A percentile compares a stretch with the other conserved stretches of the same genome.
phyloP scores from a whole-genome alignment of 768 basidiomycete species.

The Clathrus columnatus region DNA sequence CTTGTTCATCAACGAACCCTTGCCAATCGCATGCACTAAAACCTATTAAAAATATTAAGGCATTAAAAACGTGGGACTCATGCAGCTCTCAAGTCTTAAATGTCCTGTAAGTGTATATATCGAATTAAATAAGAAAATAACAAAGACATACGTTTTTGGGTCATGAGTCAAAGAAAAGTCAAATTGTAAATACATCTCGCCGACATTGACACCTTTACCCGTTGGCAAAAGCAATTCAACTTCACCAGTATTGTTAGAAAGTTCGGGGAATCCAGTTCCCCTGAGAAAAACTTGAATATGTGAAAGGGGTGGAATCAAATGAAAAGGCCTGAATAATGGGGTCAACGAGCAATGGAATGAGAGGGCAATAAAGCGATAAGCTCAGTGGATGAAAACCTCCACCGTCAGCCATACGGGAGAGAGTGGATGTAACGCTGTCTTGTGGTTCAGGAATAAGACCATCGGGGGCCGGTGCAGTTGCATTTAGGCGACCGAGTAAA shows the following conservation, averaged over 20 bases:
- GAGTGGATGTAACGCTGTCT: conserved; percentile 17
- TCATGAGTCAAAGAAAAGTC: conserved; percentile 21
- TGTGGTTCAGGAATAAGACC: conserved; percentile 11
- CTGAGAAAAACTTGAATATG: conserved; percentile 19
- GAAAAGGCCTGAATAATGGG: conserved; percentile 18
- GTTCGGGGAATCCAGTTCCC: conserved; percentile 23
- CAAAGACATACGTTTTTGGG: conserved; percentile 14
- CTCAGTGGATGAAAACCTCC: conserved; percentile 19
- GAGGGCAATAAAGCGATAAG: conserved; percentile 19
- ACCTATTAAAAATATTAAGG: neutral
- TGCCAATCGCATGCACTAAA: conserved; percentile 21
- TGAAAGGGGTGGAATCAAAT: conserved; percentile 18
- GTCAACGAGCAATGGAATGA: conserved; percentile 21
- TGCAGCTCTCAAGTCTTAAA: no score
- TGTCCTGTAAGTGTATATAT: no score
- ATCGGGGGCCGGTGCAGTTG: conserved; percentile 7
- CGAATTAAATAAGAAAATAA: neutral
- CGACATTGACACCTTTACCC: conserved; percentile 3
- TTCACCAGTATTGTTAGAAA: conserved; percentile 26
- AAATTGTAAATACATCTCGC: conserved; percentile 23
- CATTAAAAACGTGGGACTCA: no score
- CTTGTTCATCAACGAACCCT: conserved; percentile 22
- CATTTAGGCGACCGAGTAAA: neutral
- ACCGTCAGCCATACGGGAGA: conserved; percentile 18
- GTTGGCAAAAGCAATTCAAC: conserved; percentile 2